phyloP scores from a whole-genome alignment of 805 yeast genomes.

The Suhomyces faveliae region DNA sequence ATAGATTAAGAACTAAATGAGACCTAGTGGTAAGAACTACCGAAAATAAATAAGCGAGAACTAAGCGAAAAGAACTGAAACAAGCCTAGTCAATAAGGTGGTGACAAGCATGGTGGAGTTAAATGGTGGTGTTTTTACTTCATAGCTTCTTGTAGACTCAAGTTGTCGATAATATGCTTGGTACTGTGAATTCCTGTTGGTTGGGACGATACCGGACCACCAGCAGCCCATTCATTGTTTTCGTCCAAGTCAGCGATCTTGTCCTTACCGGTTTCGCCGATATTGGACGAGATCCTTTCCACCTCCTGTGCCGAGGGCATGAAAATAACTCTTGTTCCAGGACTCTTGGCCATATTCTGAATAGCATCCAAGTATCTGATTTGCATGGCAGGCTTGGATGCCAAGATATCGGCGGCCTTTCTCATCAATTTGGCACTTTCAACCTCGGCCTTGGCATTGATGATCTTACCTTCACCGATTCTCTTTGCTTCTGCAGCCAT shows the following conservation, averaged over 20 bases:
- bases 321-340: constrained; percentile 68
- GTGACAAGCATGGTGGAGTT: too few species aligned
- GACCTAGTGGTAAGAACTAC: too few species aligned
- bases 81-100: too few species aligned
- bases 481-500: constrained; percentile 76
- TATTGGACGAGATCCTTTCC: constrained; percentile 32
- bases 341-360: constrained; percentile 64
- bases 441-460: constrained; percentile 72
- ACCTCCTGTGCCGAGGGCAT: constrained; percentile 58
- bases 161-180: constrained; percentile 19
- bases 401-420: constrained; percentile 73
- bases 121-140: too few species aligned
- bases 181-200: constrained; percentile 7
- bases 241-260: constrained; percentile 19
- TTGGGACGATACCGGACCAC: constrained; percentile 10
- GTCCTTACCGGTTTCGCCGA: constrained; percentile 11
- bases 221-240: constrained; percentile 23
- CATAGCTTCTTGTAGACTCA: constrained; percentile 36
- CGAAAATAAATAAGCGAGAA: too few species aligned
- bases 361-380: constrained; percentile 76
- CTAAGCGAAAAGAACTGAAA: too few species aligned
- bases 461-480: constrained; percentile 74
- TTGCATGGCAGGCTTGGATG: constrained; percentile 76
- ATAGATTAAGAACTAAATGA: too few species aligned
- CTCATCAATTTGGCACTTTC: constrained; percentile 75